Evolutionary conservation across 441 rosid genomes (phyloP).

Genomic region (Bruguiera hainesii): DNA sequence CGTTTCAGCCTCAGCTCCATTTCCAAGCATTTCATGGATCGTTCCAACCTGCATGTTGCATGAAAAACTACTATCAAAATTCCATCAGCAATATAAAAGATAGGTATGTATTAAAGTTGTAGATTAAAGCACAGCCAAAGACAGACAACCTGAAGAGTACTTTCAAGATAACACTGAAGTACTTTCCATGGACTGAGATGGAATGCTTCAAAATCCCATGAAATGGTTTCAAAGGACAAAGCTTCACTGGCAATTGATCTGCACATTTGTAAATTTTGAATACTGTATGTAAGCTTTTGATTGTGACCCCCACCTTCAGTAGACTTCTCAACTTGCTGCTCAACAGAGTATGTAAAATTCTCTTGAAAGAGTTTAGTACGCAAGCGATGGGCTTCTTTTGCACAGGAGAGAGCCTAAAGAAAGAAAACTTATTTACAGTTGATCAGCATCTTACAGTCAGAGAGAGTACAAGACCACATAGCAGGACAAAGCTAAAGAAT

Average conservation of each 20-base stretch:
- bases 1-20: conserved; percentile 76
- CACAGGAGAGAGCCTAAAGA: conserved; percentile 73
- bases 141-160: conserved; percentile 79
- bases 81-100: background rate
- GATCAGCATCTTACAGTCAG: background rate
- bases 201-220: conserved; percentile 41
- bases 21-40: conserved; percentile 73
- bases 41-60: conserved; percentile 58
- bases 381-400: conserved; percentile 74
- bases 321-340: conserved; percentile 44
- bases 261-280: conserved; percentile 43
- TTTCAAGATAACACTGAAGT: conserved; percentile 87
- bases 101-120: conserved; percentile 13
- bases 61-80: conserved; percentile 6
- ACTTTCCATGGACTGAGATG: conserved; percentile 93
- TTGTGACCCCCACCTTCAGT: conserved; percentile 38
- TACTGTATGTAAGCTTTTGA: conserved; percentile 38
- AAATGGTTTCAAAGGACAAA: conserved; percentile 48
- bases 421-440: conserved; percentile 20
- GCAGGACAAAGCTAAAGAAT: conserved; percentile 1
- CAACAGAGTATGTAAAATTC: conserved; percentile 63
- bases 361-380: conserved; percentile 74
- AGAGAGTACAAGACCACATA: background rate
- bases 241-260: conserved; percentile 50
- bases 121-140: conserved; percentile 21